Base-by-base conservation (phyloP, 1,284 basidiomycete genomes). In the Laetiporus sulphureus region DNA sequence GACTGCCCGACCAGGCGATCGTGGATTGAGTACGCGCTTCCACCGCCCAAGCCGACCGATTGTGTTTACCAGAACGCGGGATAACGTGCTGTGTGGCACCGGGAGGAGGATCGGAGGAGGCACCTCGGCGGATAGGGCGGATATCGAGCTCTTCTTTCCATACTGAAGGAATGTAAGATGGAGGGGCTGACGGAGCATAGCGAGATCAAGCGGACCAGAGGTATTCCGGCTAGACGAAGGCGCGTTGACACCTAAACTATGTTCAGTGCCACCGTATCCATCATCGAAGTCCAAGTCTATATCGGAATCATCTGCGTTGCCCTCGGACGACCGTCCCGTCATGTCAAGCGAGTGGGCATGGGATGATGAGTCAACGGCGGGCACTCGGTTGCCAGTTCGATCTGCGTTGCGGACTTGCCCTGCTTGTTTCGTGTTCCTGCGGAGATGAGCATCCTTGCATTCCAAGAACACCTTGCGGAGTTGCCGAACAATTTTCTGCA, bases 41-140 rank as follows among this genome's bases (percentile, higher is more conserved):
- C 88, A 89, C n/a, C 83, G 68, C 6, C 89, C 87, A 12, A 91
- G 63, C 3, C 83, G 74, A 2, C 87, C 83, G 37, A 90, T 83
- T 1, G 88, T 89, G 61, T 83, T 87, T 32, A 87, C 83, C 37
- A 91, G 76, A 10, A 75, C 88, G 3, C 84, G 72, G 0, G 85
- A 88, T 20, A 90, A 65, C 0, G 80, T 69, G 51, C 71, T 81
- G 41, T 82, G 76, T 25, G 78, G 74, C 18, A 76, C 72, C 2
- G 77, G 71, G 18, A 81, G 62, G 5, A 67, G 58, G 1, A 69
- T 61, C 7, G 72, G 55, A 12, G 66, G 63, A 20, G 69, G 66
- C 1, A 68, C 13, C 62, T 58, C 22, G 57, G 38, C 23, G 58
- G 64, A 19, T 50, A 34, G 51, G 45, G 45, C 37, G 4, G 42